These are phyloP conservation scores for Balakata baccata DNA, from an alignment of 345 rosid genomes.

Conservation along the genomic window DNA sequence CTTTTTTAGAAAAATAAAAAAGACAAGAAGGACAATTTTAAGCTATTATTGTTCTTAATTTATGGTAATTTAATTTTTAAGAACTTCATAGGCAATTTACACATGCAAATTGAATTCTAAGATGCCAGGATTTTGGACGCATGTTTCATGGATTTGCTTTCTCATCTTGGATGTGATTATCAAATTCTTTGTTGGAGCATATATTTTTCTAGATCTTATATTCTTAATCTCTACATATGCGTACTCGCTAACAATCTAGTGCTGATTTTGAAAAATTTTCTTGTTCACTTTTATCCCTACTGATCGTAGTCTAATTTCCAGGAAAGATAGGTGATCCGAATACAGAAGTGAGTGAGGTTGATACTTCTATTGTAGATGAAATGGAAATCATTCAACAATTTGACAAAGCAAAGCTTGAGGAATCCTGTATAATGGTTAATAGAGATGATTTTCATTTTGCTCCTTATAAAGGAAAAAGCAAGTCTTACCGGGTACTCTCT, in stretches of 20 bases:
- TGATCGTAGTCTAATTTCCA: slow-evolving; percentile 22
- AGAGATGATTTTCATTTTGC: slow-evolving; percentile 43
- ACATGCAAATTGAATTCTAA: not conserved
- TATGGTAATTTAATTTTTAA: not conserved
- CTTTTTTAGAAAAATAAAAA: too few species aligned
- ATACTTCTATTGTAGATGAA: slow-evolving; percentile 23
- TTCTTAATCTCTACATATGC: not conserved
- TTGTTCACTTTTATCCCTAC: not conserved
- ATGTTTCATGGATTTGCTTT: too few species aligned
- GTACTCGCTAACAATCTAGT: not conserved
- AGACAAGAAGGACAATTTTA: too few species aligned
- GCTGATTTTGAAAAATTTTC: not conserved
- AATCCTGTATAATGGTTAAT: slow-evolving; percentile 59
- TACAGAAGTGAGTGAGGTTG: slow-evolving; percentile 16
- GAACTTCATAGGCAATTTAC: not conserved
- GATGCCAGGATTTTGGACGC: too few species aligned
- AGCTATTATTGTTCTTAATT: not conserved
- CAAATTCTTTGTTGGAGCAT: not conserved
- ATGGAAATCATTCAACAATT: slow-evolving; percentile 28
- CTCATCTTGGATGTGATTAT: not conserved
- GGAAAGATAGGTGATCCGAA: slow-evolving; percentile 23
- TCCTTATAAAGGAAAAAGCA: slow-evolving; percentile 40
- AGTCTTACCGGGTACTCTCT: slow-evolving; percentile 57
- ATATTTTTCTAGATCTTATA: not conserved
- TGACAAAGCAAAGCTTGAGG: slow-evolving; percentile 45